Evolutionary conservation across 2,329 filamentous ascomycete genomes (phyloP).

Genomic region (Stachybotrys chartarum): DNA sequence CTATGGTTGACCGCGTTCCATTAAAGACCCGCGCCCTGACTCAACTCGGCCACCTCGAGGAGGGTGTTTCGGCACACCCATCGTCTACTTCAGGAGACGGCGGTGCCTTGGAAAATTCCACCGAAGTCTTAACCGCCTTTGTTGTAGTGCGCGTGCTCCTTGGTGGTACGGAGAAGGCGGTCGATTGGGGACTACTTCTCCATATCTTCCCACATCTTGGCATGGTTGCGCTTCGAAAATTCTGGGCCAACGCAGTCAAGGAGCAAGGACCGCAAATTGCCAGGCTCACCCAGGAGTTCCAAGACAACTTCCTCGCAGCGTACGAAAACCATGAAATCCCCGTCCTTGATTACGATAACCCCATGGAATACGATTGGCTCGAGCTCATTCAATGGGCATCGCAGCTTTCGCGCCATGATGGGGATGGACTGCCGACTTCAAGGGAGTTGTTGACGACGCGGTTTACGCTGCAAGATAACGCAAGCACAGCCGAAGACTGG

Average conservation of each 20-base stretch:
- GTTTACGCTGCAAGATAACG: conserved; percentile 32
- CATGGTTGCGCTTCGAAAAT: conserved; percentile 43
- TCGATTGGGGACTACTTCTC: conserved; percentile 55
- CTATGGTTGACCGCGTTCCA: conserved; percentile 19
- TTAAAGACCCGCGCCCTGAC: conserved; percentile 20
- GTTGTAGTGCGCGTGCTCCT: conserved; percentile 50
- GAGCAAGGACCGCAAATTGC: conserved; percentile 46
- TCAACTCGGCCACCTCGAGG: conserved; percentile 9
- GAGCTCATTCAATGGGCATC: conserved; percentile 60
- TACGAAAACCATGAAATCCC: conserved; percentile 57
- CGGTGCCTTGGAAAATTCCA: conserved; percentile 6
- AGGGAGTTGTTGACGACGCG: conserved; percentile 34
- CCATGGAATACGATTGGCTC: conserved; percentile 61
- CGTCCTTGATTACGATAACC: conserved; percentile 55
- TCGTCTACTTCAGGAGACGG: not conserved
- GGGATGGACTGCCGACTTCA: conserved; percentile 40
- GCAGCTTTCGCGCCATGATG: conserved; percentile 38
- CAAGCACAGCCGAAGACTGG: conserved; percentile 33
- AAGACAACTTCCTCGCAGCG: conserved; percentile 56
- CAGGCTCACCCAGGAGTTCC: conserved; percentile 52
- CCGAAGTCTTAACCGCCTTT: conserved; percentile 46
- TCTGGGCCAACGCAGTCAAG: conserved; percentile 47
- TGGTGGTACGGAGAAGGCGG: conserved; percentile 50
- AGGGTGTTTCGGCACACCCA: not conserved
- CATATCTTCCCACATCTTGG: conserved; percentile 47